A percentile compares a stretch with the other conserved stretches of the same genome.
Evolutionary conservation across 345 rosid genomes (phyloP).

Genomic region (Euphorbia pulcherrima): DNA sequence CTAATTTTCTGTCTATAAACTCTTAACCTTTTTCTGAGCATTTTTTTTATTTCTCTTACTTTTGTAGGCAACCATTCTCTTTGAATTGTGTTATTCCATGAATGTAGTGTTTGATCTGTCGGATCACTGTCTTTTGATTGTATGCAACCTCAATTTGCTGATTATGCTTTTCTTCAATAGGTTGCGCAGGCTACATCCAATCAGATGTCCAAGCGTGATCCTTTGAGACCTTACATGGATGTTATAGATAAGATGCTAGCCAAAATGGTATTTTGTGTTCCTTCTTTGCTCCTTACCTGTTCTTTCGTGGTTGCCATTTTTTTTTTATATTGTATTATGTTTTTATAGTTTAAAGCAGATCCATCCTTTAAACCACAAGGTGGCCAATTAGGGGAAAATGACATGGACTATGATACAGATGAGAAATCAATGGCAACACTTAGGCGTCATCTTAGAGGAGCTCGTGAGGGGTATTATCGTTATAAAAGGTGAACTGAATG

Average conservation of each 20-base stretch:
- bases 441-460: constrained; percentile 89
- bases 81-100: not conserved
- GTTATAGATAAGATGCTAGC: constrained; percentile 84
- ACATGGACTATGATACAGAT: constrained; percentile 99
- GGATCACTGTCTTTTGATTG: not conserved
- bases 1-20: not conserved
- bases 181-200: constrained; percentile 99
- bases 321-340: constrained; percentile 21
- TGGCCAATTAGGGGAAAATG: constrained; percentile 94
- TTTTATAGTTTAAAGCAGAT: constrained; percentile 74
- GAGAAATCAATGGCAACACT: constrained; percentile 98
- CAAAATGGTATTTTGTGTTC: constrained; percentile 59
- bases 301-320: not conserved
- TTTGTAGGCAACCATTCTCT: not conserved
- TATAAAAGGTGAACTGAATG: constrained; percentile 66
- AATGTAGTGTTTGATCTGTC: not conserved
- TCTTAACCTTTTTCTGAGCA: not conserved
- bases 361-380: constrained; percentile 99
- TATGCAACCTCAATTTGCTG: not conserved
- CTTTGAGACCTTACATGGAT: constrained; percentile 93
- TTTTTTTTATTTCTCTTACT: not conserved
- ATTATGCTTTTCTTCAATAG: constrained; percentile 40
- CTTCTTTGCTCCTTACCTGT: not conserved
- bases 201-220: constrained; percentile 99
- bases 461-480: constrained; percentile 90